Base-by-base conservation (phyloP, 2,329 filamentous ascomycete species). In the Cytospora mali region DNA sequence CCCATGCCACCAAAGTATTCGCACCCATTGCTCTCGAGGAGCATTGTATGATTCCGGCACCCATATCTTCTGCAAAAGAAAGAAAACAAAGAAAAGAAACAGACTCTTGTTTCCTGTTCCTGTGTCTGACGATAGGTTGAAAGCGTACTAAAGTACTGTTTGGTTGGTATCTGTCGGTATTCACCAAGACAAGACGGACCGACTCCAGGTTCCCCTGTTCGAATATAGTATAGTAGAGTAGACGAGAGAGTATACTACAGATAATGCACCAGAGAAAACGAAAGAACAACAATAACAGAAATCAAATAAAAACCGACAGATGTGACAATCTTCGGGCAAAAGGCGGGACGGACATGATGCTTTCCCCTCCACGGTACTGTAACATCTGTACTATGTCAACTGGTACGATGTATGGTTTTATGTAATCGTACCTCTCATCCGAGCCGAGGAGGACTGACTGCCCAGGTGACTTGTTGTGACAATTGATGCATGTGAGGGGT, bases 31-130 rank as follows among this genome's bases (percentile, higher is more conserved):
- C 64, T 18, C 64, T 52, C 48, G 61, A 61, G 39, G 64, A 65
- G 56, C 61, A 50, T 56, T 58, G 62, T 18, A 63, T n/a, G n/a
- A n/a, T 50, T 11, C 64, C 48, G 28, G 64, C 62, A 25, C 61
- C 61, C 64, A 65, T n/a, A n/a, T 65, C 29, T 21, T 55, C 39
- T 23, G 39, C 11, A 33, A 10, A 25, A 31, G 6, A n/a, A n/a
- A n/a, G n/a, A n/a, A n/a, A n/a, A n/a, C n/a, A n/a, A n/a, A n/a
- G n/a, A n/a, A n/a, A n/a, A n/a, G n/a, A 28, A 21, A 13, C 35
- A 13, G 50, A 16, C 27, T 31, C n/a, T 27, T 16, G 29, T 16
- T 46, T 25, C 16, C 13, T 42, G 57, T 23, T 10, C n/a, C 16
- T 27, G 49, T 13, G 6, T 9, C 9, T n/a, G 25, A 5, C 16